Conservation (phyloP, 441 rosid genomes). For the Pelargonium fulgidum region DNA sequence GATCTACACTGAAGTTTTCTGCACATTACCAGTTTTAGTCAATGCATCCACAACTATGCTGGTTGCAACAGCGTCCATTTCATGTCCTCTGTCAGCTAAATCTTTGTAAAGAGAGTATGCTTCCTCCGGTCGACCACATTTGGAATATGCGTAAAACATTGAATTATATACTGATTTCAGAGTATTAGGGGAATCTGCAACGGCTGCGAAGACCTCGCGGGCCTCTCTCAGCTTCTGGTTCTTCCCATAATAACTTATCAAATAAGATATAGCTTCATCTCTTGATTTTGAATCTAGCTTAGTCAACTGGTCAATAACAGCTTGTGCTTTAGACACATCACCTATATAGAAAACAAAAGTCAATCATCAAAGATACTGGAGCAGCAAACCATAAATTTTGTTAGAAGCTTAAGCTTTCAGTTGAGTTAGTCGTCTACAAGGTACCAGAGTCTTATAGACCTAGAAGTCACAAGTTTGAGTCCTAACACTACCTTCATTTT, state of each 20-base stretch:
- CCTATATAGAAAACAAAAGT: constrained; percentile 34
- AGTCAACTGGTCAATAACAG: constrained; percentile 33
- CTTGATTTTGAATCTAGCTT: constrained; percentile 42
- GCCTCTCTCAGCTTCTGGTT: constrained; percentile 48
- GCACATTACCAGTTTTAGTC: constrained; percentile 48
- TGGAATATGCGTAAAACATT: constrained; percentile 60
- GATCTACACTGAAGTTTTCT: neutral
- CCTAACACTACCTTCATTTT: too few species aligned
- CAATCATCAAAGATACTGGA: constrained; percentile 17
- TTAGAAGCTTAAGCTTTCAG: too few species aligned
- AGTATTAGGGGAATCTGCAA: constrained; percentile 33
- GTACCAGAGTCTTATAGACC: too few species aligned
- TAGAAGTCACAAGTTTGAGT: too few species aligned
- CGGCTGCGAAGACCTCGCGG: constrained; percentile 41
- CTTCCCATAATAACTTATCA: constrained; percentile 54
- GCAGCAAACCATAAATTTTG: too few species aligned
- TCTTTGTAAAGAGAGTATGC: constrained; percentile 55
- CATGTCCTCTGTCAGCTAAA: constrained; percentile 34
- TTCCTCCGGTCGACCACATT: constrained; percentile 54
- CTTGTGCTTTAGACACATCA: constrained; percentile 41
- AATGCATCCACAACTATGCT: constrained; percentile 67
- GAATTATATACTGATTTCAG: constrained; percentile 44
- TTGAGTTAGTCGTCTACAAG: too few species aligned
- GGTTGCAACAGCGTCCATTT: constrained; percentile 48
- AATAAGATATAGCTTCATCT: constrained; percentile 45